Evolutionary conservation across 768 basidiomycete species (phyloP), one percentile per base, ranked within the genome.

Genomic region (Lentinula aciculospora): DNA sequence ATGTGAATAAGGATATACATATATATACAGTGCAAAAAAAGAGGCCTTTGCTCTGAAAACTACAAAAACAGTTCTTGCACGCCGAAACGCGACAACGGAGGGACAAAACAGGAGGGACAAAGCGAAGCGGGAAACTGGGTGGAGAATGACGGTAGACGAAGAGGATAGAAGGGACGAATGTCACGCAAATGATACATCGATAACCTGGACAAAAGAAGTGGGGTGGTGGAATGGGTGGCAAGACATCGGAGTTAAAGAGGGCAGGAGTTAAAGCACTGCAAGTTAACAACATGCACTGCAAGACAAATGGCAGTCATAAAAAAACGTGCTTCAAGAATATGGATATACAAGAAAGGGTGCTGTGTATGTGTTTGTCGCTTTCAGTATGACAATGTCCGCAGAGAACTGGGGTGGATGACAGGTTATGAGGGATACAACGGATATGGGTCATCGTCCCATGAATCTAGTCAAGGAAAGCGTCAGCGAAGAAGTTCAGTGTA

Each of bases 381-480:
- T 29, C 17, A 15, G 15, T 2, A 49, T 49, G 6, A 47, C 19
- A 25, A 47, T 21, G 32, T 49, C 27, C 28, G 19, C 15, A 9
- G 25, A 15, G 21, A 27, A 29, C 21, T 21, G n/a, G 42, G 10
- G 17, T 23, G 12, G 21, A 47, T 13, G 7, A 28, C 9, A 47
- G 51, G 51, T 19, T 53, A 53, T 37, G 51, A 36, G 23, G 51
- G 51, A 40, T 53, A 36, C 51, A 53, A 23, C 10, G 51, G 51
- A 36, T 37, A 53, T 27, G 51, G 51, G 15, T 53, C 34, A 36
- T 53, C 51, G 25, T 53, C 51, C 51, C 51, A 53, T 25, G 51
- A 37, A 39, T 53, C 51, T 53, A 36, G 23, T 32, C 6, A 10
- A 34, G n/a, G n/a, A 7, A 40, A 37, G 3, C 13, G 34, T 36